Evolutionary conservation across 495 filamentous ascomycete species (phyloP).

Genomic region (Bacidia gigantensis): DNA sequence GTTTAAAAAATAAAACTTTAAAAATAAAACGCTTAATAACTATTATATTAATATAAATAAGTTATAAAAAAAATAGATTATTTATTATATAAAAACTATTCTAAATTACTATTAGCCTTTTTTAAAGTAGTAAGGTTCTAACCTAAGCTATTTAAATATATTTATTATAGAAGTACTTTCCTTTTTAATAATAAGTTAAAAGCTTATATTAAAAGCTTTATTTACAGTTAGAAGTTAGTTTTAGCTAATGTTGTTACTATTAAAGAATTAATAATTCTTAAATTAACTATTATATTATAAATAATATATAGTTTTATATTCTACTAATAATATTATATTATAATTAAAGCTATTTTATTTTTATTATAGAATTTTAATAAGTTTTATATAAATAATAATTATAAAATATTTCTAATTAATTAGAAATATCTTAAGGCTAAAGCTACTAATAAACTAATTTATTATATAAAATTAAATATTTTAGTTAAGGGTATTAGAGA

Average conservation of each 20-base stretch:
- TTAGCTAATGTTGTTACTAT: background rate
- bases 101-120: too few relatives aligned
- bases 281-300: too few relatives aligned
- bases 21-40: background rate
- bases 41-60: background rate
- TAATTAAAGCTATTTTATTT: background rate
- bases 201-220: too few relatives aligned
- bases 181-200: too few relatives aligned
- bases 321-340: background rate
- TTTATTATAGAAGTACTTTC: background rate
- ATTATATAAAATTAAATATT: too few relatives aligned
- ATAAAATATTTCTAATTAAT: too few relatives aligned
- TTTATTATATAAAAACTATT: background rate
- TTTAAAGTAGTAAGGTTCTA: too few relatives aligned
- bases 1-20: background rate
- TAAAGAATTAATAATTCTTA: too few relatives aligned
- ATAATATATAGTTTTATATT: background rate
- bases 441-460: too few relatives aligned
- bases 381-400: background rate
- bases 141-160: slow-evolving; percentile 1
- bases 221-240: background rate
- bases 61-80: background rate
- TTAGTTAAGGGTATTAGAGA: too few relatives aligned
- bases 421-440: too few relatives aligned
- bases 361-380: background rate